A percentile compares a stretch with the other conserved stretches of the same genome.
phyloP scores from a whole-genome alignment of 306 rosid genomes.

The Mimosa bimucronata region DNA sequence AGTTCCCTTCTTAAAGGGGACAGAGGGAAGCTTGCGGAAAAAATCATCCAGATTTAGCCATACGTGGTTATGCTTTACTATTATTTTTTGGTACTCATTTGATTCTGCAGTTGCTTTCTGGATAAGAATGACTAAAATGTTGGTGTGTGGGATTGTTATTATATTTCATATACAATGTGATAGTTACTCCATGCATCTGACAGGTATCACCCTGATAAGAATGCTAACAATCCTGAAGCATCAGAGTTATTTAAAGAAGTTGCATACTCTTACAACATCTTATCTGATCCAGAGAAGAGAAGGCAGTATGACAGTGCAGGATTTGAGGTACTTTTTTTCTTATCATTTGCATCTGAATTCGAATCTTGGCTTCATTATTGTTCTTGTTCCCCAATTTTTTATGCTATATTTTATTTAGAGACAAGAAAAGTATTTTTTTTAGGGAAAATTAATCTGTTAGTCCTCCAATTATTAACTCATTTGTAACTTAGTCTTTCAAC shows the following conservation, averaged over 20 bases:
- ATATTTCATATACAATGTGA: constrained; percentile 15
- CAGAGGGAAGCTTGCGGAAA: background rate
- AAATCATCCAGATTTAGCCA: constrained; percentile 7
- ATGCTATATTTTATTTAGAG: constrained; percentile 2
- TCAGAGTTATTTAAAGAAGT: constrained; percentile 96
- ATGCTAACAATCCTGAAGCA: constrained; percentile 90
- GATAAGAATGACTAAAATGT: constrained; percentile 9
- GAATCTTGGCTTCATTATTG: constrained; percentile 1
- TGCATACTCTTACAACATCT: constrained; percentile 88
- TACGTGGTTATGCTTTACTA: constrained; percentile 2
- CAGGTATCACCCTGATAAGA: constrained; percentile 99
- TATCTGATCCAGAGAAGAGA: constrained; percentile 98
- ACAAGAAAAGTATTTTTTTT: constrained; percentile 15
- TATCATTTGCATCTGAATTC: constrained; percentile 27
- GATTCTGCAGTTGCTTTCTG: constrained; percentile 22
- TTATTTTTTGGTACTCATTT: background rate
- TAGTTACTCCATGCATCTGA: constrained; percentile 20
- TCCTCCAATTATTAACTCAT: no score
- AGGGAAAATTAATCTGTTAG: no score
- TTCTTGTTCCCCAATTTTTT: constrained; percentile 12
- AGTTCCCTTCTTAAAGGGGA: background rate
- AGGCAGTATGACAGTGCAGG: constrained; percentile 95
- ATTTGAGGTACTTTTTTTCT: constrained; percentile 72
- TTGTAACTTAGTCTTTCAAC: no score
- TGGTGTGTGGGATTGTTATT: constrained; percentile 16